Conservation (phyloP, 495 filamentous ascomycete genomes). For the Lentithecium fluviatile region DNA sequence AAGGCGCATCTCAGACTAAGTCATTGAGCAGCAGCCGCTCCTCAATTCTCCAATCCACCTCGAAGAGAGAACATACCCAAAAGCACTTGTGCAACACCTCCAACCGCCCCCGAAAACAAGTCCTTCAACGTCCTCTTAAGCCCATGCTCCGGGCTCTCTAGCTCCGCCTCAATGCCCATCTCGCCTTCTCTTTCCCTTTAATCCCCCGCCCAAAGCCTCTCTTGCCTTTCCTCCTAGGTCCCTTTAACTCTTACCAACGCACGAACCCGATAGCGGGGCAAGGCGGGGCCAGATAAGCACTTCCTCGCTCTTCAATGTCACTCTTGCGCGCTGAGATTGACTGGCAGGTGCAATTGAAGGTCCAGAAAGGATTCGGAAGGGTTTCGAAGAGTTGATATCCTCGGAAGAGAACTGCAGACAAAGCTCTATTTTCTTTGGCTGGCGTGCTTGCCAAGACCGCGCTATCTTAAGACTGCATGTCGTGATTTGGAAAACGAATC, state of each 20-base stretch:
- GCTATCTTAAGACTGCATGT: not conserved
- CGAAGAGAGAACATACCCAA: conserved; percentile 63
- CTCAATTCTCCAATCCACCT: too few relatives aligned
- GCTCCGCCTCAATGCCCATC: conserved; percentile 18
- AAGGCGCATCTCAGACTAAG: too few relatives aligned
- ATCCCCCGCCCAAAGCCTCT: not conserved
- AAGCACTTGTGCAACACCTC: conserved; percentile 91
- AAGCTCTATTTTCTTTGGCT: conserved; percentile 1
- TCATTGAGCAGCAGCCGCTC: too few relatives aligned
- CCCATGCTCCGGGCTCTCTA: conserved; percentile 31
- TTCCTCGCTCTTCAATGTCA: not conserved
- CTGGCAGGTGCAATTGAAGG: not conserved
- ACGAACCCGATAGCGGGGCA: conserved; percentile 6
- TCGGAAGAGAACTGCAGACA: not conserved
- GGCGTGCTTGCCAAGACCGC: conserved; percentile 15
- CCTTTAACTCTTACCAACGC: not conserved
- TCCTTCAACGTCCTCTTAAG: conserved; percentile 74
- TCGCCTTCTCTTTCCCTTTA: not conserved
- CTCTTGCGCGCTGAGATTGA: not conserved
- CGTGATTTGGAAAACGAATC: too few relatives aligned
- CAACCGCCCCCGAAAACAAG: conserved; percentile 83
- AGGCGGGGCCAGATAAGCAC: not conserved
- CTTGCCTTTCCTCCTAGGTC: not conserved
- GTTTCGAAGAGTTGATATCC: too few relatives aligned
- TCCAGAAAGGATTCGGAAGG: too few relatives aligned